Evolutionary conservation across 73 alveolate genomes (phyloP).

Genomic region (Paramecium tetraurelia): DNA sequence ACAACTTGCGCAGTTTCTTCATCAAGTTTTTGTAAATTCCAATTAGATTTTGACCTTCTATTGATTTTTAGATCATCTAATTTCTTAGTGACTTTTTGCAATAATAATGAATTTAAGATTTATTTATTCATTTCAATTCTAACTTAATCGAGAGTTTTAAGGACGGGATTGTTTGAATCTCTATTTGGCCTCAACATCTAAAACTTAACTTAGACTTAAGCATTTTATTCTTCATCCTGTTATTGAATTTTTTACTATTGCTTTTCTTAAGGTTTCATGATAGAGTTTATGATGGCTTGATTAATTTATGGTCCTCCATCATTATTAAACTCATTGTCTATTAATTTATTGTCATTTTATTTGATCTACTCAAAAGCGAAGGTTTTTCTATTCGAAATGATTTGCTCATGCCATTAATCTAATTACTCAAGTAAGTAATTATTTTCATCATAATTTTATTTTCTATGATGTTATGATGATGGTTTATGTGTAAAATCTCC

Average conservation of each 20-base stretch:
- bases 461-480: not conserved
- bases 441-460: not conserved
- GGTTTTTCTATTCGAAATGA: not conserved
- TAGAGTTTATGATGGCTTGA: constrained; percentile 16
- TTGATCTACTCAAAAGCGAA: not conserved
- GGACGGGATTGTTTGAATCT: not conserved
- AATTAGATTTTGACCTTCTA: not conserved
- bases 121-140: constrained; percentile 28
- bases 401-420: constrained; percentile 39
- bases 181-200: constrained; percentile 11
- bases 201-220: constrained; percentile 1
- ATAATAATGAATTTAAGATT: constrained; percentile 18
- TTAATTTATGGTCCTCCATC: constrained; percentile 33
- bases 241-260: not conserved
- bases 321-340: constrained; percentile 1
- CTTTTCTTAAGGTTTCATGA: constrained; percentile 22
- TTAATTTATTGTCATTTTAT: not conserved
- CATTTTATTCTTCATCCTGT: not conserved
- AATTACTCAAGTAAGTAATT: not conserved
- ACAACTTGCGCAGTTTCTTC: constrained; percentile 39
- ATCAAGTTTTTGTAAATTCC: constrained; percentile 41
- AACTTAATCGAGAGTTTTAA: constrained; percentile 45
- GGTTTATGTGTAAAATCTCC: not conserved
- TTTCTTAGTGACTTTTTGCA: constrained; percentile 30
- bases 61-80: constrained; percentile 18